Evolutionary conservation across 208 protist species (phyloP).

Genomic region (Strigomonas culicis): DNA sequence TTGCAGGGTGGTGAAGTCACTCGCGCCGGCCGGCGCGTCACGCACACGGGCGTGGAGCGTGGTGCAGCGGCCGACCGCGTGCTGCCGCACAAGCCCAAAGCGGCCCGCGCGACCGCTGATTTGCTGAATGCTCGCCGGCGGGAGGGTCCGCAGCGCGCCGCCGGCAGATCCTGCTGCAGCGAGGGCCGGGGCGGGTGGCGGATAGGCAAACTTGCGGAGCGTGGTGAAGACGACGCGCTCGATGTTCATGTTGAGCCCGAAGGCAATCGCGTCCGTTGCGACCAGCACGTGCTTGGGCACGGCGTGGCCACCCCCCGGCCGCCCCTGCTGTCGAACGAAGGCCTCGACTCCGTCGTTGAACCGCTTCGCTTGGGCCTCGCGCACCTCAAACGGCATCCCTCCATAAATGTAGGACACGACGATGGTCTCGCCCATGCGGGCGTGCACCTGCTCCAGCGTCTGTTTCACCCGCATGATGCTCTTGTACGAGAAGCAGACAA

Average conservation of each 20-base stretch:
- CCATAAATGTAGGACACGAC: slow-evolving; percentile 89
- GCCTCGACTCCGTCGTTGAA: slow-evolving; percentile 81
- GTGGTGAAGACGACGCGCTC: slow-evolving; percentile 83
- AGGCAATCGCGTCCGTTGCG: slow-evolving; percentile 94
- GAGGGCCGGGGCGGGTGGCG: not conserved
- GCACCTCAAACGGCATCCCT: slow-evolving; percentile 86
- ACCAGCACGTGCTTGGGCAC: slow-evolving; percentile 75
- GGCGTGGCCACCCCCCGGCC: too few relatives aligned
- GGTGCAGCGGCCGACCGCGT: slow-evolving; percentile 58
- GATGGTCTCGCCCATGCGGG: not conserved
- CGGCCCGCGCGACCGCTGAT: slow-evolving; percentile 90
- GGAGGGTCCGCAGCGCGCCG: slow-evolving; percentile 29
- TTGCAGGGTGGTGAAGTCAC: slow-evolving; percentile 19
- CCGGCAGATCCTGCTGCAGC: slow-evolving; percentile 16
- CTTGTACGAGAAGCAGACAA: slow-evolving; percentile 82
- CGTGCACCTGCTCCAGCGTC: slow-evolving; percentile 34
- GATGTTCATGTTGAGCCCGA: slow-evolving; percentile 95
- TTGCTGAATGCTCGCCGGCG: slow-evolving; percentile 46
- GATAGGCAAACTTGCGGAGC: slow-evolving; percentile 58
- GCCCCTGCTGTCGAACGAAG: not conserved
- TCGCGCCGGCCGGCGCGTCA: slow-evolving; percentile 15
- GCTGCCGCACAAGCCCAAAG: slow-evolving; percentile 44
- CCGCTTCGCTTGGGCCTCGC: slow-evolving; percentile 63
- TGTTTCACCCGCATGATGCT: slow-evolving; percentile 54
- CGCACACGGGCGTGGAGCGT: slow-evolving; percentile 38